Conservation (phyloP, 1,284 basidiomycete species). For the Moniliella sp. region DNA sequence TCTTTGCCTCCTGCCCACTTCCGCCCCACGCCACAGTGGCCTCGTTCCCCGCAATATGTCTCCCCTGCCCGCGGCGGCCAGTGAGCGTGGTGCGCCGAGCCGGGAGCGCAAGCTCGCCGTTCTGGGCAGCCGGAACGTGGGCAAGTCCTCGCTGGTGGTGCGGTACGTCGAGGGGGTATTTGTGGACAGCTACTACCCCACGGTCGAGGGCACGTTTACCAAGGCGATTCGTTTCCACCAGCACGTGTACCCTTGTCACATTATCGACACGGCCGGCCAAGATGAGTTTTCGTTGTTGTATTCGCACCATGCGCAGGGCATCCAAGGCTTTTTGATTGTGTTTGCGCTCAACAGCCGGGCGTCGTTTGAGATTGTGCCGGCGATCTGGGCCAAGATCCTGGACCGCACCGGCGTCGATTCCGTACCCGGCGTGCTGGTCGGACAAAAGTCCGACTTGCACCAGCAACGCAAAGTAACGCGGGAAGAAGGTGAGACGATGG, state of each 20-base stretch:
- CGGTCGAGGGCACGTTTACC: conserved; percentile 69
- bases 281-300: conserved; percentile 67
- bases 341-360: conserved; percentile 78
- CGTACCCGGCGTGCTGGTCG: conserved; percentile 86
- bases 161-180: conserved; percentile 34
- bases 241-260: conserved; percentile 74
- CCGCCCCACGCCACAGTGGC: no score
- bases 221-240: conserved; percentile 68
- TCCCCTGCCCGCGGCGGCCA: no score
- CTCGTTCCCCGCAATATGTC: no score
- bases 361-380: conserved; percentile 87
- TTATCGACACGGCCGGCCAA: conserved; percentile 93
- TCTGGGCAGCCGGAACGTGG: conserved; percentile 35
- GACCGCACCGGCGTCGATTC: conserved; percentile 72
- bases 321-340: conserved; percentile 68
- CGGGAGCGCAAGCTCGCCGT: conserved; percentile 34
- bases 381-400: conserved; percentile 86
- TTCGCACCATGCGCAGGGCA: conserved; percentile 58
- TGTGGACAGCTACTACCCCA: conserved; percentile 72
- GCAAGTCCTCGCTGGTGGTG: conserved; percentile 49
- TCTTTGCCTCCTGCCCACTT: no score
- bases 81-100: no score
- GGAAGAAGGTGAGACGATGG: conserved; percentile 27
- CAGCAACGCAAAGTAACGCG: conserved; percentile 42
- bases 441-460: conserved; percentile 72